Conservation (phyloP, 371 early-diverging fungal genomes). For the Scutellospora calospora region DNA sequence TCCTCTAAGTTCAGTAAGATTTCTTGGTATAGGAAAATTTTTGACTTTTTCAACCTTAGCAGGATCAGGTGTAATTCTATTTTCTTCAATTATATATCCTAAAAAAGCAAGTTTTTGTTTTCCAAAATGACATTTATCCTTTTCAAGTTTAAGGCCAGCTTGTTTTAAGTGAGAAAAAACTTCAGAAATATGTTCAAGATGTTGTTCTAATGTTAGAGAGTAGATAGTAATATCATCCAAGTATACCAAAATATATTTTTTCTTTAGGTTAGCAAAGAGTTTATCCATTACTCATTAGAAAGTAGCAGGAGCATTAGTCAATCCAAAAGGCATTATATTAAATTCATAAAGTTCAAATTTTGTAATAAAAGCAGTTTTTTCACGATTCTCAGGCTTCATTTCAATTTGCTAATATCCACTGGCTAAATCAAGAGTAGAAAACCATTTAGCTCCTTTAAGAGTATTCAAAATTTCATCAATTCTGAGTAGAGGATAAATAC, state of each 20-base stretch:
- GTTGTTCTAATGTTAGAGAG: conserved; percentile 54
- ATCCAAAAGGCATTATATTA: conserved; percentile 60
- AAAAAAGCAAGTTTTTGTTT: conserved; percentile 51
- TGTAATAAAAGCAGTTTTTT: conserved; percentile 54
- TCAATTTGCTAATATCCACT: no score
- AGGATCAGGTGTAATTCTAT: conserved; percentile 51
- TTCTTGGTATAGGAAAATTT: conserved; percentile 50
- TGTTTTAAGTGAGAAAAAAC: conserved; percentile 51
- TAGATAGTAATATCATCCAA: conserved; percentile 70
- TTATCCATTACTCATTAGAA: conserved; percentile 57
- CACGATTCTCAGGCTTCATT: conserved; percentile 49
- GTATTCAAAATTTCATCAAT: neutral
- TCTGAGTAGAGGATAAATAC: neutral
- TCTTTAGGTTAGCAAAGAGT: conserved; percentile 53
- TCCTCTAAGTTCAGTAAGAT: conserved; percentile 50
- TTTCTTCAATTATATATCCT: conserved; percentile 52
- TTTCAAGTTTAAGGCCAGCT: conserved; percentile 52
- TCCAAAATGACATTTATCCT: conserved; percentile 64
- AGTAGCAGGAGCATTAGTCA: conserved; percentile 57
- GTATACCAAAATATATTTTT: conserved; percentile 52
- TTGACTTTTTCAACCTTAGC: conserved; percentile 52
- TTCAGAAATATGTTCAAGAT: conserved; percentile 49
- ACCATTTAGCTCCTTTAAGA: conserved; percentile 43
- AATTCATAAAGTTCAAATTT: conserved; percentile 56
- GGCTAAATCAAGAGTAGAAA: conserved; percentile 54